Base-by-base conservation (phyloP, 2,329 filamentous ascomycete genomes). In the Botrytis porri region DNA sequence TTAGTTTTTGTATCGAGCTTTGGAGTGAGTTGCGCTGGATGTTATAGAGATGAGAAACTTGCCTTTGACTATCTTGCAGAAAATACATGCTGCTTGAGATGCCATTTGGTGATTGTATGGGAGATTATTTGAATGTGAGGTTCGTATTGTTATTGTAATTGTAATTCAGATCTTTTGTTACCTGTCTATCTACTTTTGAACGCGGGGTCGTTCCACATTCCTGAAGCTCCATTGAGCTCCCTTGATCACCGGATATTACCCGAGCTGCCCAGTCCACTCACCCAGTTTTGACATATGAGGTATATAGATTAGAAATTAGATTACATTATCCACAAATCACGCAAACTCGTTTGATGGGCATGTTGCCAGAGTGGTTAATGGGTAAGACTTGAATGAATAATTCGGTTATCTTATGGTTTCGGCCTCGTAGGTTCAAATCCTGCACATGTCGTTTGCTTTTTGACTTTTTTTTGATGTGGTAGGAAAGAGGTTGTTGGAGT, bases 31-130 rank as follows among this genome's bases (percentile, higher is more conserved):
- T 65, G 63, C 54, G n/a, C 16, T 8, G 59, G 76, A 74, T 77
- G 73, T 78, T 64, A 67, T 54, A 29, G 60, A 71, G 69, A 54
- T 74, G 18, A 71, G 39, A 57, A 29, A 70, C 80, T 74, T 80
- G 86, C 95, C 95, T 88, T 97, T 97, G 86, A 99, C 92, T 82
- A 99, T 98, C 83, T 94, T 97, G 88, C 96, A 99, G 86, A 99
- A 99, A 81, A 98, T 94, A 82, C 96, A 99, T 76, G 91, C 86
- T 71, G 91, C 87, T 67, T 67, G 65, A 22, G 65, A 67, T 8
- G 65, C 48, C 65, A 67, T 67, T 29, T 57, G 25, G 10, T 66
- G n/a, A 20, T 10, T 4, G 1, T 9, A 18, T 65, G 20, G 3
- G 2, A 18, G 14, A n/a, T 10, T 57, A 32, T 60, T 51, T 16